Conservation (phyloP, 257 asterid species). For the Solanum ossicruentum region DNA sequence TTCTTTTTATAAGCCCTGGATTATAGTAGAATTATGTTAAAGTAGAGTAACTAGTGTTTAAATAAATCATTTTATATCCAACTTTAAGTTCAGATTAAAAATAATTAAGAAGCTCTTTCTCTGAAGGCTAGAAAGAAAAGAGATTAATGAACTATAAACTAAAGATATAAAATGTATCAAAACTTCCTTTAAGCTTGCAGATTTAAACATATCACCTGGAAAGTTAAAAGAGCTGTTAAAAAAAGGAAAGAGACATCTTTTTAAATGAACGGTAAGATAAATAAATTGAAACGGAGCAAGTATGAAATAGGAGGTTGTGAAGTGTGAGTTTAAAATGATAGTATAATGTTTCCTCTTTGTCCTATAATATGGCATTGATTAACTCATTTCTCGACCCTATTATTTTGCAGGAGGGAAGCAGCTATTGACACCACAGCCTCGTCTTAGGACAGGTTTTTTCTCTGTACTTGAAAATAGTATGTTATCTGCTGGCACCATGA, state of each 20-base stretch:
- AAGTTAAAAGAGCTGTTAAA: background rate
- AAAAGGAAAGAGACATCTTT: background rate
- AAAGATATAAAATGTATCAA: too few relatives aligned
- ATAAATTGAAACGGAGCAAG: background rate
- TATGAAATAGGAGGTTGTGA: background rate
- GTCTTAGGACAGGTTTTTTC: slow-evolving; percentile 87
- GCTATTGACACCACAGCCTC: slow-evolving; percentile 94
- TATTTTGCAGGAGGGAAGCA: slow-evolving; percentile 49
- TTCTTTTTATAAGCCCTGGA: background rate
- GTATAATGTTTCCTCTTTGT: background rate
- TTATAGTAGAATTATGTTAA: background rate
- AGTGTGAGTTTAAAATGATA: background rate
- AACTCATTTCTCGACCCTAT: background rate
- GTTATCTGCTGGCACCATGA: slow-evolving; percentile 42
- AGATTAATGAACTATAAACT: too few relatives aligned
- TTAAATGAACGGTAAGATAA: background rate
- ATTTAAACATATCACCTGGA: too few relatives aligned
- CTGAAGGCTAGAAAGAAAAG: background rate
- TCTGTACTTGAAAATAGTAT: slow-evolving; percentile 51
- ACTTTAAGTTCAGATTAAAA: background rate
- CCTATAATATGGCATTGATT: background rate
- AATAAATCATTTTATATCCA: background rate
- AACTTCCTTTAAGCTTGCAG: too few relatives aligned
- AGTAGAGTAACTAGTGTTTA: background rate
- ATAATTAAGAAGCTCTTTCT: background rate